phyloP scores from a whole-genome alignment of 2,329 filamentous ascomycete genomes.

The Leptoxyphium fumago region DNA sequence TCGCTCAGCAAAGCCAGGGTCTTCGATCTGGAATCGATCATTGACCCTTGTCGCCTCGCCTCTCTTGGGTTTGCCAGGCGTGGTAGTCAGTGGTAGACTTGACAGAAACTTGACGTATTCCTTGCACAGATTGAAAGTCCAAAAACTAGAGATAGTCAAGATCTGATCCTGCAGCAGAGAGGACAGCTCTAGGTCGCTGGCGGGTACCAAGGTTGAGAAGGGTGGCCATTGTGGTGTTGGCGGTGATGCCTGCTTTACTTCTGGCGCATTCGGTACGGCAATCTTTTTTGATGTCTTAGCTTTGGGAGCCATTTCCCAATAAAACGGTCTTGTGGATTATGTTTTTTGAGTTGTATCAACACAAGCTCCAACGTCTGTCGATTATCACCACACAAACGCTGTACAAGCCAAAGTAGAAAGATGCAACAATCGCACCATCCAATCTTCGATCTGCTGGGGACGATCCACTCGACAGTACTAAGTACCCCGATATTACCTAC shows the following conservation, averaged over 20 bases:
- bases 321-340: no score
- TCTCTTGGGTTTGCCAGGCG: conserved; percentile 61
- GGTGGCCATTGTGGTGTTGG: conserved; percentile 50
- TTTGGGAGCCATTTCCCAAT: conserved; percentile 10
- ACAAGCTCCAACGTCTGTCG: no score
- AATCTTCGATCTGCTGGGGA: no score
- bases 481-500: no score
- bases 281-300: conserved; percentile 3
- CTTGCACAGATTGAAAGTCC: conserved; percentile 59
- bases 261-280: neutral
- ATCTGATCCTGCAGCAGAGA: conserved; percentile 51
- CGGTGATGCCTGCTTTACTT: no score
- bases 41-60: conserved; percentile 77
- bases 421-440: no score
- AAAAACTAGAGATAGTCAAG: conserved; percentile 57
- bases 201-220: conserved; percentile 53
- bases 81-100: conserved; percentile 58
- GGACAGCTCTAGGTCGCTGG: conserved; percentile 47
- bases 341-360: no score
- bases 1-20: conserved; percentile 55
- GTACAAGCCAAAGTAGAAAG: no score
- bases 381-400: no score
- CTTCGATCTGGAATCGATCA: conserved; percentile 73
- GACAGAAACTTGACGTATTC: conserved; percentile 61
- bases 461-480: no score